Evolutionary conservation across 2,329 filamentous ascomycete species (phyloP).

Genomic region (Phaeosphaeriaceae sp.): DNA sequence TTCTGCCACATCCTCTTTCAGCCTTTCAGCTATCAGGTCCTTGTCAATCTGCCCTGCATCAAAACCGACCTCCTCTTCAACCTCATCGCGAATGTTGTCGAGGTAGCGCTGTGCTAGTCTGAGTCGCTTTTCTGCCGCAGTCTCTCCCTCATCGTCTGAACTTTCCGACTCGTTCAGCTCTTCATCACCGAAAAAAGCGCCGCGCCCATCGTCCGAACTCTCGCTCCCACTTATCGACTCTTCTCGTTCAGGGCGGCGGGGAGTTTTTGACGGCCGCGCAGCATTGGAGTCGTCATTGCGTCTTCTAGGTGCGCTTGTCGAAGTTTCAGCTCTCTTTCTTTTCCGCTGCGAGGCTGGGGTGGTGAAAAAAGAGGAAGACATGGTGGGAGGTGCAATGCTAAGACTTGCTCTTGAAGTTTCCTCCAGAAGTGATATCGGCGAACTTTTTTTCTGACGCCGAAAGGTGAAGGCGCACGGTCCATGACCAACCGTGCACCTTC

Average conservation of each 20-base stretch:
- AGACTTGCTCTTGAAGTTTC: constrained; percentile 12
- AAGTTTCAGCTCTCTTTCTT: constrained; percentile 70
- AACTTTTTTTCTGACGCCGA: constrained; percentile 41
- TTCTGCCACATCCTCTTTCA: constrained; percentile 92
- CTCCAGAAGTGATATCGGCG: constrained; percentile 31
- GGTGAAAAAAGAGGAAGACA: constrained; percentile 95
- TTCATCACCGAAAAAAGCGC: constrained; percentile 44
- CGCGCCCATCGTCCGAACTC: constrained; percentile 66
- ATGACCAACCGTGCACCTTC: constrained; percentile 18
- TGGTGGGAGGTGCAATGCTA: constrained; percentile 22
- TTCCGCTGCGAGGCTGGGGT: constrained; percentile 86
- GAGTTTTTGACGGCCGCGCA: constrained; percentile 51
- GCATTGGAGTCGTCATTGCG: constrained; percentile 57
- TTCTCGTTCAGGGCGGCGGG: constrained; percentile 62
- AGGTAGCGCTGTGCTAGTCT: constrained; percentile 91
- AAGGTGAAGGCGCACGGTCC: constrained; percentile 26
- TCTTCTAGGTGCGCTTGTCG: constrained; percentile 66
- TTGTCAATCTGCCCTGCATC: constrained; percentile 93
- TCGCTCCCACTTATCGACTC: constrained; percentile 91
- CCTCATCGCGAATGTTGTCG: constrained; percentile 82
- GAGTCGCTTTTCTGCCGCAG: constrained; percentile 84
- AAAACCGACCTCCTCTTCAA: constrained; percentile 78
- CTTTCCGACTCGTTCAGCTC: constrained; percentile 54
- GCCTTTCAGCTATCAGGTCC: constrained; percentile 82
- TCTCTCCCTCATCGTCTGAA: constrained; percentile 82